Base-by-base conservation (phyloP, 2,329 filamentous ascomycete species). In the Nemania sp. region DNA sequence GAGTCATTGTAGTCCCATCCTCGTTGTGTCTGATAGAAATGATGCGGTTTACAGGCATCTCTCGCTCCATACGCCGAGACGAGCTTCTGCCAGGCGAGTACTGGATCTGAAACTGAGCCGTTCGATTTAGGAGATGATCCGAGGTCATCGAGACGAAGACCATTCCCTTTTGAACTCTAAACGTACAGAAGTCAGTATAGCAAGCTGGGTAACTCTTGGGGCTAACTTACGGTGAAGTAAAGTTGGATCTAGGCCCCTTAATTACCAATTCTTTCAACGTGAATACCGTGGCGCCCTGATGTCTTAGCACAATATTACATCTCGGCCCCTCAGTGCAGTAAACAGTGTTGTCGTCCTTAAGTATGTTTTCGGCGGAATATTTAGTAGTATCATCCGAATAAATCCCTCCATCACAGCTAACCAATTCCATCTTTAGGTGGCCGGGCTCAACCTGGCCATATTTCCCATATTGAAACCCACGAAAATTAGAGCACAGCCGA, bases 311-410 rank as follows among this genome's bases (percentile, higher is more conserved):
- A 73, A 98, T 89, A 76, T 97, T 97, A 82, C 94, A 98, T 66
- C 90, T 88, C 69, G 92, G 92, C n/a, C 89, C 90, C 78, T 95
- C 93, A 43, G 94, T 97, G 80, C 94, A 97, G 77, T 98, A 98
- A 2, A 97, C 93, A 11, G 91, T 92, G 66, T 86, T 85, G 79
- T 98, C 93, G 77, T 94, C 90, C 73, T 88, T 89, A 69, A 98
- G 84, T 29, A 98, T 90, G 77, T 97, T 97, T 73, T 94, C 92
- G 22, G 91, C 89, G 13, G 87, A 87, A 70, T 93, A 92, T 11
- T 73, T 74, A 27, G 74, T 84, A 81, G 62, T 84, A 81, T 90
- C 88, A 69, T 91, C 89, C 58, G 87, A 84, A 75, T 86, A 89
- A 66, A 89, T 85, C 51, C 94, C 94, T 47, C 93, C 94, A 78